Base-by-base conservation (phyloP, 2,329 filamentous ascomycete species). In the Didymellaceae sp. region DNA sequence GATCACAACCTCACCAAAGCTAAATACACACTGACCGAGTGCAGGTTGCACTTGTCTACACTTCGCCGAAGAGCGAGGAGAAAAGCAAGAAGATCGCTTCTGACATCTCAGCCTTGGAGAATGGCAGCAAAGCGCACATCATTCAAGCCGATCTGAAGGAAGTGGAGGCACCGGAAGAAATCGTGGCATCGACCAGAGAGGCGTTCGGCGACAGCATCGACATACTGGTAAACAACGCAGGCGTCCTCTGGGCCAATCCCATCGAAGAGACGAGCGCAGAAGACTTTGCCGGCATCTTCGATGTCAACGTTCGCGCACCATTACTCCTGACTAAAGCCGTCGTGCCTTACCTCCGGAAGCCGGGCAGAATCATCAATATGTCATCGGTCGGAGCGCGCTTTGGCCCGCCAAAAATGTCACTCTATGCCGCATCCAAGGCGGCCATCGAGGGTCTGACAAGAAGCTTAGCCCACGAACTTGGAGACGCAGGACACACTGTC, bases 401-500 rank as follows among this genome's bases (percentile, higher is more conserved):
- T 2, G 80, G 78, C 0, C 79, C 81, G 50, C 65, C 74, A 1
- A 64, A 71, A 1, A 55, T 82, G 2, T 74, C 77, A 1, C 64
- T 84, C 2, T 87, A 86, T 65, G 77, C 76, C 37, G 78, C 80
- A 0, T 81, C 78, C 4, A 87, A 87, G 62, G 82, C 81, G 0
- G 85, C 83, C 5, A 65, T 87, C 13, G 84, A 87, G 65, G 82
- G 78, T 0, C 66, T 86, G 45, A 87, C 85, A 8, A 74, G 83
- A 6, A 78, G 75, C 34, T 82, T 82, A 78, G 84, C 85, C 0
- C 75, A 76, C 0, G 84, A 87, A 67, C 70, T 87, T 7, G 84
- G 84, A 0, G 63, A 54, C 3, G 69, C 77, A 49, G 82, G 84
- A 0, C 82, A 82, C 50, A 86, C 84, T 0, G 84, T 85, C 20